A percentile compares a stretch with the other conserved stretches of the same genome.
Evolutionary conservation across 2,329 filamentous ascomycete genomes (phyloP).

Genomic region (Tolypocladium ovalisporum): DNA sequence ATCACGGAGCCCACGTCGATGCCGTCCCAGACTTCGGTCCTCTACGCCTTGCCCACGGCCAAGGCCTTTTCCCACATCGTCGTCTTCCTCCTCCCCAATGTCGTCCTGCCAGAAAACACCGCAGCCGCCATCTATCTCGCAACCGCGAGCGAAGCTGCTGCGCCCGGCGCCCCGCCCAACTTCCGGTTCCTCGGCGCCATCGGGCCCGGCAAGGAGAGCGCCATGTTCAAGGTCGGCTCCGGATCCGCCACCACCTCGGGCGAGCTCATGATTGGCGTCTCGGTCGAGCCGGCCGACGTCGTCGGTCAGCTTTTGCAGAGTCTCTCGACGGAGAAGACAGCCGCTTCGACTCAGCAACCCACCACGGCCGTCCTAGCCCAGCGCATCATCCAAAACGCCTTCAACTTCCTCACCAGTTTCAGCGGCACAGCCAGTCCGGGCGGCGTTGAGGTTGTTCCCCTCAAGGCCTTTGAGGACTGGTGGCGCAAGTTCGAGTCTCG

Average conservation of each 20-base stretch:
- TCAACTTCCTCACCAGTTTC: conserved; percentile 91
- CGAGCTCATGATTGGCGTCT: conserved; percentile 68
- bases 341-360: conserved; percentile 21
- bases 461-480: conserved; percentile 94
- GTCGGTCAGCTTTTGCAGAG: conserved; percentile 60
- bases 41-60: conserved; percentile 37
- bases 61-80: conserved; percentile 69
- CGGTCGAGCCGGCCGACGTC: conserved; percentile 63
- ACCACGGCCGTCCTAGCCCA: conserved; percentile 77
- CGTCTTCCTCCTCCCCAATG: conserved; percentile 77
- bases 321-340: conserved; percentile 28
- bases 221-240: conserved; percentile 68
- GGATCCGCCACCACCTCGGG: conserved; percentile 15
- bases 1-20: conserved; percentile 42
- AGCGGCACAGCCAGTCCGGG: conserved; percentile 49
- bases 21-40: conserved; percentile 42
- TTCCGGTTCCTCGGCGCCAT: conserved; percentile 86
- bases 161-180: conserved; percentile 35
- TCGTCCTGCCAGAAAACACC: conserved; percentile 59
- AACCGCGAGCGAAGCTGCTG: conserved; percentile 33
- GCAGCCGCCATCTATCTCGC: conserved; percentile 85
- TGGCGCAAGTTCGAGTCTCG: conserved; percentile 92
- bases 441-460: conserved; percentile 77
- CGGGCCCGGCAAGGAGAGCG: conserved; percentile 80
- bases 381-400: conserved; percentile 90